phyloP scores from a whole-genome alignment of 2,329 filamentous ascomycete genomes.

The Alternaria rosae region DNA sequence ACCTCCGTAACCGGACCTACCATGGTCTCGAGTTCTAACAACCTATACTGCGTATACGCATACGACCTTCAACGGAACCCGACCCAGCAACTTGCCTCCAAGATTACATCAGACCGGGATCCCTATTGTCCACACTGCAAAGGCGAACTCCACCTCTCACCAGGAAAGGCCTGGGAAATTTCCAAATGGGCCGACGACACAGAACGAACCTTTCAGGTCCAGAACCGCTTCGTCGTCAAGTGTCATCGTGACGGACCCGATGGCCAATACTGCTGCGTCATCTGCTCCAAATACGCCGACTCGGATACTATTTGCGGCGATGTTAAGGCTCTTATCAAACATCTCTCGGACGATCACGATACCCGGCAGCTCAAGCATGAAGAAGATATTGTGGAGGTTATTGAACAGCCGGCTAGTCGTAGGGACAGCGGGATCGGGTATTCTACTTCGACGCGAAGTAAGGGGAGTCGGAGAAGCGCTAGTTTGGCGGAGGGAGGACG shows the following conservation, averaged over 20 bases:
- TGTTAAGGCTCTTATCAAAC: conserved; percentile 46
- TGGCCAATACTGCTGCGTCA: conserved; percentile 45
- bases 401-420: conserved; percentile 30
- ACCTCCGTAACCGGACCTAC: conserved; percentile 34
- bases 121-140: conserved; percentile 45
- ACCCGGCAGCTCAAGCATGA: conserved; percentile 41
- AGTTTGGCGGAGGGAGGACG: conserved; percentile 29
- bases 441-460: conserved; percentile 10
- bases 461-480: conserved; percentile 34
- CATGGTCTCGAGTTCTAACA: conserved; percentile 20
- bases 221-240: conserved; percentile 49
- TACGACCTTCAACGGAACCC: conserved; percentile 40
- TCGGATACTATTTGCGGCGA: conserved; percentile 47
- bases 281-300: conserved; percentile 35
- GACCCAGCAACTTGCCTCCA: conserved; percentile 34
- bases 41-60: conserved; percentile 44
- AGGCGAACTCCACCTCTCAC: conserved; percentile 39
- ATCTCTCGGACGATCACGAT: conserved; percentile 46
- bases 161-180: conserved; percentile 47
- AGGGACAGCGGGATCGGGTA: conserved; percentile 38
- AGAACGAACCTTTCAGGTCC: conserved; percentile 43
- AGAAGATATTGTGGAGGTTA: conserved; percentile 42
- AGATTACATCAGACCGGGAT: conserved; percentile 30
- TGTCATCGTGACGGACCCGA: conserved; percentile 44
- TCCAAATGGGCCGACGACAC: conserved; percentile 40